These are phyloP conservation scores for Kandelia obovata DNA, from an alignment of 345 rosid genomes.

Conservation along the genomic window DNA sequence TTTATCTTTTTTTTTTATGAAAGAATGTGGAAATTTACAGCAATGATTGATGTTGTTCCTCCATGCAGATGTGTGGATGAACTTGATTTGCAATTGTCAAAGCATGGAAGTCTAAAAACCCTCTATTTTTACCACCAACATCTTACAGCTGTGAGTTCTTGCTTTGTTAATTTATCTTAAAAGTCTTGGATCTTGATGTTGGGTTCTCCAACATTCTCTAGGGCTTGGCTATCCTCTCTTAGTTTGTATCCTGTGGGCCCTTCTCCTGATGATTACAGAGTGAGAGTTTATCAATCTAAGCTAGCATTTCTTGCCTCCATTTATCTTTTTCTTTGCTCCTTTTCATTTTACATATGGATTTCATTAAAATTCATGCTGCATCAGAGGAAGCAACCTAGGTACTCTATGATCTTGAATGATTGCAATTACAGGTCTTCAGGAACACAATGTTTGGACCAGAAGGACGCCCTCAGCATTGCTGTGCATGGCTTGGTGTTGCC, in stretches of 20 bases:
- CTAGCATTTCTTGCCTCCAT: background rate
- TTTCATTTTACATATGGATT: background rate
- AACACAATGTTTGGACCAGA: slow-evolving; percentile 99
- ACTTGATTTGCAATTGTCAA: slow-evolving; percentile 81
- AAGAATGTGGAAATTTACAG: background rate
- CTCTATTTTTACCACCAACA: slow-evolving; percentile 93
- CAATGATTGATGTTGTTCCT: slow-evolving; percentile 5
- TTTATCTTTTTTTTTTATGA: background rate
- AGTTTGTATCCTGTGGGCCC: background rate
- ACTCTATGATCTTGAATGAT: slow-evolving; percentile 7
- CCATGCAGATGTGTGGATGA: slow-evolving; percentile 90
- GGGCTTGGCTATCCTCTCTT: background rate
- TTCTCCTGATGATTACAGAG: background rate
- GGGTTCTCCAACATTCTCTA: background rate
- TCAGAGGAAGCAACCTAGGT: background rate
- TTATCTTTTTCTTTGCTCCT: background rate
- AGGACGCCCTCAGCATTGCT: slow-evolving; percentile 99
- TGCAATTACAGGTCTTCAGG: slow-evolving; percentile 70
- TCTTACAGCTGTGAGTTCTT: slow-evolving; percentile 71
- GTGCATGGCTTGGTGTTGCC: slow-evolving; percentile 99
- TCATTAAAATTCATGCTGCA: background rate
- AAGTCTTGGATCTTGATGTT: slow-evolving; percentile 3
- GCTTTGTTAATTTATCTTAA: background rate
- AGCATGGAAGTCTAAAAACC: slow-evolving; percentile 92
- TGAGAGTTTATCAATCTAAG: too few species aligned